Evolutionary conservation across 495 filamentous ascomycete genomes (phyloP).

Genomic region (Tuber umbilicatum): DNA sequence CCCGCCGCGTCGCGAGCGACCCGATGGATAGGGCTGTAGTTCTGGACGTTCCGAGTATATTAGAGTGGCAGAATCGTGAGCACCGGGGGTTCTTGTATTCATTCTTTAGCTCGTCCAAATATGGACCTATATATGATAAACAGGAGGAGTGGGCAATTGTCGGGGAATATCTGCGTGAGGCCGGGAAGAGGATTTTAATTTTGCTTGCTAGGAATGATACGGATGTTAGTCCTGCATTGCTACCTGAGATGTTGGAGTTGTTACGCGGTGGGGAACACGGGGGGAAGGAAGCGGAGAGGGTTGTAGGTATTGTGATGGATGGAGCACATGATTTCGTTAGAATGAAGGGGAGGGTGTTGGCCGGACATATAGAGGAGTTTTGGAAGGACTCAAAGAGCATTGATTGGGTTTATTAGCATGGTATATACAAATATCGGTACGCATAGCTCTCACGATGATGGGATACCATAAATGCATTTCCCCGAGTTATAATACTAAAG

Average conservation of each 20-base stretch:
- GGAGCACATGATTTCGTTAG: conserved; percentile 35
- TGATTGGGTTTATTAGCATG: conserved; percentile 5
- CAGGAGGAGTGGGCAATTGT: conserved; percentile 49
- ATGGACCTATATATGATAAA: conserved; percentile 54
- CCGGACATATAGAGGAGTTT: conserved; percentile 20
- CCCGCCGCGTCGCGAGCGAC: conserved; percentile 11
- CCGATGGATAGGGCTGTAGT: conserved; percentile 14
- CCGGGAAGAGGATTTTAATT: conserved; percentile 47
- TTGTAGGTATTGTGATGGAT: conserved; percentile 17
- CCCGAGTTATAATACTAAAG: background rate
- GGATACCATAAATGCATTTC: background rate
- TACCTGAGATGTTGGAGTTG: conserved; percentile 36
- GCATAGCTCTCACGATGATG: background rate
- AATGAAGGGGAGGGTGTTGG: conserved; percentile 24
- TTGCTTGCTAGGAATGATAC: conserved; percentile 49
- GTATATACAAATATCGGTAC: background rate
- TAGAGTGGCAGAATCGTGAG: conserved; percentile 53
- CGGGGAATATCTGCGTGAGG: conserved; percentile 41
- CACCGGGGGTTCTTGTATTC: conserved; percentile 53
- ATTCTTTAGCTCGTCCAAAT: conserved; percentile 52
- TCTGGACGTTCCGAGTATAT: conserved; percentile 45
- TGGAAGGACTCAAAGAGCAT: conserved; percentile 15
- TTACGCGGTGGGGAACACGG: conserved; percentile 20
- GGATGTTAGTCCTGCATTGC: conserved; percentile 43
- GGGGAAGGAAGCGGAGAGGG: conserved; percentile 15